A percentile compares a stretch with the other conserved stretches of the same genome.
Evolutionary conservation across 441 rosid species (phyloP).

Genomic region (Metrosideros polymorpha): DNA sequence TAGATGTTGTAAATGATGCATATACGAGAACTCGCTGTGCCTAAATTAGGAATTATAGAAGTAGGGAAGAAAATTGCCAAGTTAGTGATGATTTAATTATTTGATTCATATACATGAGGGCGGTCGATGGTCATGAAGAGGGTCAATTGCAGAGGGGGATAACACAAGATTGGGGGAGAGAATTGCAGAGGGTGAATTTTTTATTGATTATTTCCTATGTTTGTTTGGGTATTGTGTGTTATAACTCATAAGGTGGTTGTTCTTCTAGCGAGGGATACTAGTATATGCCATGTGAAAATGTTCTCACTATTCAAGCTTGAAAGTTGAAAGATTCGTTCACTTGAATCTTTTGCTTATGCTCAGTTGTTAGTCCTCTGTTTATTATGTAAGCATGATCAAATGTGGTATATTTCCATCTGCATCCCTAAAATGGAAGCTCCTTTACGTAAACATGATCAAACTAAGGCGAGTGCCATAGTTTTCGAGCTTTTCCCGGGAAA

Average conservation of each 20-base stretch:
- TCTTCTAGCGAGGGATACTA: background rate
- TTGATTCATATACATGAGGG: background rate
- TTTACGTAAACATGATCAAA: too few relatives aligned
- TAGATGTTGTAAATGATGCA: slow-evolving; percentile 67
- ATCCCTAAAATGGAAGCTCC: background rate
- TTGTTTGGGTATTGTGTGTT: background rate
- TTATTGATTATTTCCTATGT: background rate
- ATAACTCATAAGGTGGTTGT: background rate
- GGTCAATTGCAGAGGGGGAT: background rate
- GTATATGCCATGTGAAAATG: background rate
- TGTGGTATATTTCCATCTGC: background rate
- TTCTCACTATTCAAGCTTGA: background rate
- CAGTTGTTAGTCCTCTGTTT: background rate
- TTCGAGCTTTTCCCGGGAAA: background rate
- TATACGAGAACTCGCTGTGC: background rate
- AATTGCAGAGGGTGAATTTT: background rate
- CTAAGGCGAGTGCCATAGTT: background rate
- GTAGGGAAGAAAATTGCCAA: slow-evolving; percentile 8
- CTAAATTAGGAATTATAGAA: slow-evolving; percentile 10
- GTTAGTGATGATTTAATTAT: slow-evolving; percentile 15
- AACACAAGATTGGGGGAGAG: background rate
- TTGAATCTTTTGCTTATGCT: background rate
- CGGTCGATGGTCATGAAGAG: background rate
- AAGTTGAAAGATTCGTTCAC: background rate
- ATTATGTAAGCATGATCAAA: background rate